Base-by-base conservation (phyloP, 495 filamentous ascomycete genomes). In the Hyphodiscus hymeniophilus region DNA sequence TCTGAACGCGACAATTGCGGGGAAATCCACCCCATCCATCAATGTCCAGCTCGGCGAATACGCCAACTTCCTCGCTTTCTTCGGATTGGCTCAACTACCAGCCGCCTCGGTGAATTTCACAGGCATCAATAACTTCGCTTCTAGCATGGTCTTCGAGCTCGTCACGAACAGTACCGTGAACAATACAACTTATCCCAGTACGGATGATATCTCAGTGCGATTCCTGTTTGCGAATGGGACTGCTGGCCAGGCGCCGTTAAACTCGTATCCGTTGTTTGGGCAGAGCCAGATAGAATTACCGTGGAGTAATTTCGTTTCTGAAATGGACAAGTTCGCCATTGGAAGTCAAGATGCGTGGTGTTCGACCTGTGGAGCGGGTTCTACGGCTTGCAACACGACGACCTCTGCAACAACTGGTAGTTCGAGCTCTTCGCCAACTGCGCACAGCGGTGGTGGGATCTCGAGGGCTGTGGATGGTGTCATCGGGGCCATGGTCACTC, bases 191-290 rank as follows among this genome's bases (percentile, higher is more conserved):
- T 60, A 83, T 72, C 82, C 84, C 0, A 57, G 57, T 26, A 52
- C 60, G 5, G 65, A 74, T 15, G 72, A 87, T 38, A 70, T 91
- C 31, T 77, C 71, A 50, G 82, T 94, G 22, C 79, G 88, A 32
- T 89, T 90, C 66, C 64, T 85, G 10, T 79, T 90, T 63, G 74
- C 79, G 55, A 94, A 94, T 60, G 84, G 84, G 34, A 84, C 84
- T 12, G 73, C 74, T 15, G 63, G 70, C 16, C 51, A 60, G 11
- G 55, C 56, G 42, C 60, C 68, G 18, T 74, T 83, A 5, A 52
- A 44, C 2, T 56, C 68, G 3, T 90, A 77, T 62, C 80, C 85
- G 3, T 71, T 94, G 3, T 91, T 94, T 54, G 79, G 79, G 20
- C 66, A 68, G 48, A 59, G 63, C 5, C 66, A 73, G 42, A 67